phyloP scores from a whole-genome alignment of 164 flowering plant species.

The Magnolia sinica region DNA sequence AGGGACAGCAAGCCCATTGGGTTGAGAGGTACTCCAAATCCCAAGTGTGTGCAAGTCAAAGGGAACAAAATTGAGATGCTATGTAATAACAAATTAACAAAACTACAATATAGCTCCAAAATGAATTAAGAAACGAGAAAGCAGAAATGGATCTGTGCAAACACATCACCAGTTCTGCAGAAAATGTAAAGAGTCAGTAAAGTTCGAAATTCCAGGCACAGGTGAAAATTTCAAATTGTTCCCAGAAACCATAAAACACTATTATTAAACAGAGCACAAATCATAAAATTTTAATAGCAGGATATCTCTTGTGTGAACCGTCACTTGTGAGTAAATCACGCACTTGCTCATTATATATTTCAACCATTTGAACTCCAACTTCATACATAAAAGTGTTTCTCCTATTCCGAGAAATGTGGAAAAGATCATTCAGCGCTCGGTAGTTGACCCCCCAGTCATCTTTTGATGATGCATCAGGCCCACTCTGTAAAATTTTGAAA shows the following conservation, averaged over 20 bases:
- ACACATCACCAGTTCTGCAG: background rate
- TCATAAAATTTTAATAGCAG: constrained; percentile 26
- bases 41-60: constrained; percentile 85
- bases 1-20: constrained; percentile 89
- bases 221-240: background rate
- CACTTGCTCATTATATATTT: constrained; percentile 95
- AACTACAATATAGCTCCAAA: background rate
- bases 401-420: constrained; percentile 62
- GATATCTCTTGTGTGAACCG: constrained; percentile 76
- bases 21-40: constrained; percentile 60
- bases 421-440: constrained; percentile 79
- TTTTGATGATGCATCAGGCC: constrained; percentile 61
- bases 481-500: constrained; percentile 41
- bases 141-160: background rate
- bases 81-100: too few species aligned
- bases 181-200: background rate
- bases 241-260: background rate
- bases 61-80: constrained; percentile 17
- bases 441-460: constrained; percentile 79
- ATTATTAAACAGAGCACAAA: background rate
- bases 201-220: background rate
- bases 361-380: constrained; percentile 88
- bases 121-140: too few species aligned
- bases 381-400: constrained; percentile 55
- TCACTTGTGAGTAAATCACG: constrained; percentile 75